Evolutionary conservation across 1,284 basidiomycete genomes (phyloP).

Genomic region (Sporisorium sorghi): DNA sequence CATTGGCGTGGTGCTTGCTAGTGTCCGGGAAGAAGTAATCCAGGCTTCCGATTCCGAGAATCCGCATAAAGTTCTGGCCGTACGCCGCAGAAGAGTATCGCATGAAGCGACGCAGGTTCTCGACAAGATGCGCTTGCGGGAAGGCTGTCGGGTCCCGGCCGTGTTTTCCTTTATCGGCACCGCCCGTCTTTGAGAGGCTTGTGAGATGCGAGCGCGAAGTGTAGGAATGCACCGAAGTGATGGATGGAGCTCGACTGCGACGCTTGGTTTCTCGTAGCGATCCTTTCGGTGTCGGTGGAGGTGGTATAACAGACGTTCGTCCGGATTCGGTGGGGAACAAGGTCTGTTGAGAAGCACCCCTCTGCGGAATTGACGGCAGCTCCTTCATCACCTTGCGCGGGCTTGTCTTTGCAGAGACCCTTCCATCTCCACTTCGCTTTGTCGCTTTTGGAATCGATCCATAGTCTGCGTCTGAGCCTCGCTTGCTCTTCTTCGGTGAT

Average conservation of each 20-base stretch:
- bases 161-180: constrained; percentile 29
- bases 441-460: constrained; percentile 13
- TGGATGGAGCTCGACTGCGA: constrained; percentile 51
- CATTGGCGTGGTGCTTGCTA: constrained; percentile 71
- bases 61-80: constrained; percentile 70
- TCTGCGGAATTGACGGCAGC: constrained; percentile 32
- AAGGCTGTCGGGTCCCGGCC: constrained; percentile 56
- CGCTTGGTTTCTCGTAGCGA: constrained; percentile 37
- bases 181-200: constrained; percentile 29
- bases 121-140: constrained; percentile 71
- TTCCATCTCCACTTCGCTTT: constrained; percentile 5
- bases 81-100: constrained; percentile 69
- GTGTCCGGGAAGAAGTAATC: constrained; percentile 72
- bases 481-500: constrained; percentile 25
- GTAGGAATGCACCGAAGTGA: constrained; percentile 56
- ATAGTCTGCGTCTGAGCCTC: neutral
- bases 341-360: constrained; percentile 27
- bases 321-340: constrained; percentile 10
- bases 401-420: neutral
- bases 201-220: constrained; percentile 51
- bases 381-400: constrained; percentile 26
- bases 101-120: constrained; percentile 72
- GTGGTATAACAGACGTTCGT: constrained; percentile 5
- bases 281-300: constrained; percentile 28
- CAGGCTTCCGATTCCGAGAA: constrained; percentile 71